phyloP scores from a whole-genome alignment of 2,329 filamentous ascomycete genomes.

The Arachnomyces sp. region DNA sequence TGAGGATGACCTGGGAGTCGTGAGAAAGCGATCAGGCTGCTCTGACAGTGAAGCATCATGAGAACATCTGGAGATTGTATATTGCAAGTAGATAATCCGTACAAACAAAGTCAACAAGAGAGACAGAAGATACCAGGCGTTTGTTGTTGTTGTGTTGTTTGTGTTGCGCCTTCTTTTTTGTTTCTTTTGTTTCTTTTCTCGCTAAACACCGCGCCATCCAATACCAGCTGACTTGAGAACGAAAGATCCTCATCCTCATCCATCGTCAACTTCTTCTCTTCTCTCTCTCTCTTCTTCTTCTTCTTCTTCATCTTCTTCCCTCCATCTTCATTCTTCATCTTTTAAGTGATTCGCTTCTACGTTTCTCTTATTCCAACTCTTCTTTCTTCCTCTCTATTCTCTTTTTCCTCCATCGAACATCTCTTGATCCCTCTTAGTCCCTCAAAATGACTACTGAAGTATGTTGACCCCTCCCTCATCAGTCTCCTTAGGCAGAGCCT shows the following conservation, averaged over 20 bases:
- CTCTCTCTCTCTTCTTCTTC: conserved; percentile 13
- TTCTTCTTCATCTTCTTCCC: conserved; percentile 5
- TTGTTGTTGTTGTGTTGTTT: not conserved
- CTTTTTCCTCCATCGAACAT: conserved; percentile 12
- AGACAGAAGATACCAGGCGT: not conserved
- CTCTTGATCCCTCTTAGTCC: conserved; percentile 47
- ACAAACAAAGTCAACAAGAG: too few relatives aligned
- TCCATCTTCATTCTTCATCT: conserved; percentile 12
- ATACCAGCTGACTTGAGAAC: too few relatives aligned
- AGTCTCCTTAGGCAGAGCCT: conserved; percentile 28
- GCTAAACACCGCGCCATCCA: not conserved
- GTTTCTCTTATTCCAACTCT: conserved; percentile 18
- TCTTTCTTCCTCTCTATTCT: conserved; percentile 8
- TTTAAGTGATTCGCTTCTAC: conserved; percentile 8
- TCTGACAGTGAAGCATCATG: too few relatives aligned
- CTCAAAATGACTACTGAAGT: conserved; percentile 57
- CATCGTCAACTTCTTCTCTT: conserved; percentile 6
- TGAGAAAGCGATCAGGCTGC: too few relatives aligned
- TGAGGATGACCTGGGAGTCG: too few relatives aligned
- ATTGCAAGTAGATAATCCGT: too few relatives aligned
- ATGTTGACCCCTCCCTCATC: conserved; percentile 30
- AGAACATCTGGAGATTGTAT: too few relatives aligned
- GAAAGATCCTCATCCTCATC: conserved; percentile 6
- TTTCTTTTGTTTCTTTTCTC: not conserved
- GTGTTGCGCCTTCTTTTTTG: not conserved